phyloP scores from a whole-genome alignment of 2,329 filamentous ascomycete species.

The Aspergillus persii region DNA sequence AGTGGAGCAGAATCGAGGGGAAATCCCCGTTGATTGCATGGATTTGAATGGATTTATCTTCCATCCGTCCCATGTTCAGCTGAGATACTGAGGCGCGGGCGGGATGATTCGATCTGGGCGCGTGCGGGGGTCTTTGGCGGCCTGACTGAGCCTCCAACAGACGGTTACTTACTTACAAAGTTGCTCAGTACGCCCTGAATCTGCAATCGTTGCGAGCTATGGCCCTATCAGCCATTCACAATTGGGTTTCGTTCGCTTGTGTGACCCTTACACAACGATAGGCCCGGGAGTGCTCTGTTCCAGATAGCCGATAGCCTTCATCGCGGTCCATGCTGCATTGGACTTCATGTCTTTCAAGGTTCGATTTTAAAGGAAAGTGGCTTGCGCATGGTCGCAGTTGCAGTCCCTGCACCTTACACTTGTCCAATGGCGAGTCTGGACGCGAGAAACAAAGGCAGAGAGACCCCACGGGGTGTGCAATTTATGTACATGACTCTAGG shows the following conservation, averaged over 20 bases:
- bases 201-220: background rate
- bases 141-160: no score
- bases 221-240: background rate
- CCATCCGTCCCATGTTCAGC: slow-evolving; percentile 10
- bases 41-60: slow-evolving; percentile 4
- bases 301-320: background rate
- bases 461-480: background rate
- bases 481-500: background rate
- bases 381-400: background rate
- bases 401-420: background rate
- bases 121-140: slow-evolving; percentile 9
- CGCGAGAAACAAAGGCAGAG: background rate
- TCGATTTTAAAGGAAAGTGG: background rate
- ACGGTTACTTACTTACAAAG: no score
- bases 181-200: background rate
- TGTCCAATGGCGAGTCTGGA: background rate
- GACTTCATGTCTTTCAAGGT: background rate
- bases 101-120: slow-evolving; percentile 12
- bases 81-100: slow-evolving; percentile 5
- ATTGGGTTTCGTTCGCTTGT: background rate
- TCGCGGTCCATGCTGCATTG: background rate
- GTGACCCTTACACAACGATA: background rate
- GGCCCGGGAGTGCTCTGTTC: background rate
- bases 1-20: background rate
- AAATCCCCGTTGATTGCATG: no score